Base-by-base conservation (phyloP, 306 rosid genomes). In the Lupinus albus region DNA sequence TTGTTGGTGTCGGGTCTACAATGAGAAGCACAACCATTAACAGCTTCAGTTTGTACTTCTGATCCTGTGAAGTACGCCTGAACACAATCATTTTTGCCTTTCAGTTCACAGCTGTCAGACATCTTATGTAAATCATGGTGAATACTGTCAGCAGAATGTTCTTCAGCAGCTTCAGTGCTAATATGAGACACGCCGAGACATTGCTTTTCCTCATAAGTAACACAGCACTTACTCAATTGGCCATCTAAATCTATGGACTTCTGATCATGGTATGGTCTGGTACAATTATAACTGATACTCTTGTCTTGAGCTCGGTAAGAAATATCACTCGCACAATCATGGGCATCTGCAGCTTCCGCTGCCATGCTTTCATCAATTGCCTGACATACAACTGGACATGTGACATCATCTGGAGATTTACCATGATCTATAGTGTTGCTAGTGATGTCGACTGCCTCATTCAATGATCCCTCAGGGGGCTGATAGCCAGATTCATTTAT, bases 401-500 rank as follows among this genome's bases (percentile, higher is more conserved):
- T 53, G 63, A 14, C 52, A 61, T 70, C 76, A 9, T 46, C 25
- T 54, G 35, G 42, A 82, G 55, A 60, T 63, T 32, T 30, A 21
- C 51, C 8, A 18, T 11, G 55, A 52, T 18, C n/a, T 1, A 41
- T 7, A 21, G 45, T 25, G 36, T 64, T 61, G 36, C 51, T 25
- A 25, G 61, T 61, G 48, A 39, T 25, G 54, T 71, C 57, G 50
- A 65, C 47, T 68, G 60, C 46, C 0, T 51, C 61, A 70, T 77
- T 63, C 70, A 61, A 68, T 54, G 67, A 47, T 56, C 69, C 76
- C 67, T 63, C 73, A 49, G 42, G 74, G 74, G 25, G 68, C 64
- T 45, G 64, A 55, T 73, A 62, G 54, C 42, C 48, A 11, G 74
- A 76, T 74, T 80, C 83, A 61, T 71, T 69, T 67, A 57, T 56